Percentiles rank a stretch among this genome's conserved stretches.
phyloP scores from a whole-genome alignment of 2,329 filamentous ascomycete species.

The Neofusicoccum laricinum region DNA sequence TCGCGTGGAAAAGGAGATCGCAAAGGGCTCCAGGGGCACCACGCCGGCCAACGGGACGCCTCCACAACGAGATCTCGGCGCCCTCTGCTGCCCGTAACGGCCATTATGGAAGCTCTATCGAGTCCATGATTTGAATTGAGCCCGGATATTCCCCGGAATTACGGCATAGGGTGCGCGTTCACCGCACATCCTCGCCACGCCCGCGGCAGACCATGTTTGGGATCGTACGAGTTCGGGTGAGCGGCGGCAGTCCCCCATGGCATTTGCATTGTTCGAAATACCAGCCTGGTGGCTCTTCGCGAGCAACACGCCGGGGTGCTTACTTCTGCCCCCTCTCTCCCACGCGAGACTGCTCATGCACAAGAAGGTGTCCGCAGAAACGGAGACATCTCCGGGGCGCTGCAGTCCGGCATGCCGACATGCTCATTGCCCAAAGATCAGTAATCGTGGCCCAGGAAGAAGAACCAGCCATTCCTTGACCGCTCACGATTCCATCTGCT shows the following conservation, averaged over 20 bases:
- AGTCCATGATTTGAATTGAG: neutral
- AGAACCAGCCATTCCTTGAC: neutral
- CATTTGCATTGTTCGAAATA: neutral
- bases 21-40: neutral
- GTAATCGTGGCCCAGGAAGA: neutral
- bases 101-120: neutral
- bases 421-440: neutral
- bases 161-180: neutral
- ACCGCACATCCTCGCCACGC: conserved; percentile 1
- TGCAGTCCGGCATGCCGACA: neutral
- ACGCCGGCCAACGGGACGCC: neutral
- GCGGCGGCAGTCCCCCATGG: neutral
- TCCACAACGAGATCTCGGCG: neutral
- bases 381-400: neutral
- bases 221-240: conserved; percentile 6
- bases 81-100: neutral
- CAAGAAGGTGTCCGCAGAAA: neutral
- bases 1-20: conserved; percentile 13
- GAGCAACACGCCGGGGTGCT: neutral
- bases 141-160: conserved; percentile 2
- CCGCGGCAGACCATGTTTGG: neutral
- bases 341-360: neutral
- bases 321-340: neutral
- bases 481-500: neutral
- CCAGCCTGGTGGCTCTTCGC: neutral